These are phyloP conservation scores for Alternaria viburni DNA, from an alignment of 2,329 filamentous ascomycete genomes.

Conservation along the genomic window DNA sequence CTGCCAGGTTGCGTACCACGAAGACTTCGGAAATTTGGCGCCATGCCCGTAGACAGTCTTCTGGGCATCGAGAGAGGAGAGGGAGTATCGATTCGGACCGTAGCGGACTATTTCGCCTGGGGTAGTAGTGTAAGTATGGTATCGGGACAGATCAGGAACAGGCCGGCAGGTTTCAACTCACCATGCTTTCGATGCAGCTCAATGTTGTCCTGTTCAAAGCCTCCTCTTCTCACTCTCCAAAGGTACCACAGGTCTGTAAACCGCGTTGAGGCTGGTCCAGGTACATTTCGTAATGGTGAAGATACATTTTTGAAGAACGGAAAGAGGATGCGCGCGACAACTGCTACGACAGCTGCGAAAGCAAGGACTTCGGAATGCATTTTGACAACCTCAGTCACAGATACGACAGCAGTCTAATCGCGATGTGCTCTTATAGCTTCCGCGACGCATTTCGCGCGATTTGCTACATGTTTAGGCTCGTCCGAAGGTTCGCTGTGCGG, in stretches of 20 bases:
- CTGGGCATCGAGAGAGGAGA: slow-evolving; percentile 11
- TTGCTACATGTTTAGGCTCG: background rate
- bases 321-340: slow-evolving; percentile 10
- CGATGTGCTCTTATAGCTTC: background rate
- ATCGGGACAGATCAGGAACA: background rate
- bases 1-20: slow-evolving; percentile 26
- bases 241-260: slow-evolving; percentile 23
- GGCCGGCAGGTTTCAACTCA: background rate
- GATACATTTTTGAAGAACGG: slow-evolving; percentile 4
- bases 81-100: slow-evolving; percentile 14
- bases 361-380: slow-evolving; percentile 9
- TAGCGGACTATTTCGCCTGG: slow-evolving; percentile 14
- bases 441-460: background rate
- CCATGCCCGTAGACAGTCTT: slow-evolving; percentile 28
- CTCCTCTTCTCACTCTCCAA: slow-evolving; percentile 6
- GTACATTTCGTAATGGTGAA: slow-evolving; percentile 13
- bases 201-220: slow-evolving; percentile 14
- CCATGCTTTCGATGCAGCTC: slow-evolving; percentile 19
- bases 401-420: background rate
- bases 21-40: slow-evolving; percentile 26
- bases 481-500: background rate
- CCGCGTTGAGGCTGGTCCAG: slow-evolving; percentile 14
- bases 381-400: background rate
- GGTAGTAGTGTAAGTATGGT: background rate
- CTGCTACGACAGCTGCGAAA: slow-evolving; percentile 1